Percentiles rank a stretch among this genome's conserved stretches.
These are phyloP conservation scores for Ascochyta viciae-villosae DNA, from an alignment of 2,329 filamentous ascomycete species.

Conservation along the genomic window DNA sequence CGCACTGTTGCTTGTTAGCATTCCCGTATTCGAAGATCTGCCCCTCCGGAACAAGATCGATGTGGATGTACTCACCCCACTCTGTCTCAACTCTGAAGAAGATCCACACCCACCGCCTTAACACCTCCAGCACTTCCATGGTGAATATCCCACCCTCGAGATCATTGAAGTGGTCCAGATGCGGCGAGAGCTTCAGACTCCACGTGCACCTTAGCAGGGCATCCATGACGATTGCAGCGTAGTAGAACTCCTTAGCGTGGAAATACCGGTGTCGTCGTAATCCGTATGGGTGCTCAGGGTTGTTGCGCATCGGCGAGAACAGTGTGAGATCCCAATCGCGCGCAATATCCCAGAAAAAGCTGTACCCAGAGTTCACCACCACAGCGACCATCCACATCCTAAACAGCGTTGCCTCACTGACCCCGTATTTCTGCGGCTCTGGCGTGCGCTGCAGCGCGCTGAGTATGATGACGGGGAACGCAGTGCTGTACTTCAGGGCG, in stretches of 20 bases:
- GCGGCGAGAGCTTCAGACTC: constrained; percentile 84
- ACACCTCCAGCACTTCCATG: constrained; percentile 85
- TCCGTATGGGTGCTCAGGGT: constrained; percentile 75
- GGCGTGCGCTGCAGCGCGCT: constrained; percentile 74
- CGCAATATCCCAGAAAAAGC: constrained; percentile 98
- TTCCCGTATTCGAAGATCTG: background rate
- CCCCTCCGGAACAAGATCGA: background rate
- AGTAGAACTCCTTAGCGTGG: constrained; percentile 77
- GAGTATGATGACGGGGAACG: constrained; percentile 89
- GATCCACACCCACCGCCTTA: constrained; percentile 93
- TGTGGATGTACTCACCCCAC: constrained; percentile 67
- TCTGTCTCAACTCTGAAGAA: constrained; percentile 96
- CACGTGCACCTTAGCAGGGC: constrained; percentile 86
- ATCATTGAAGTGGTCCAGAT: constrained; percentile 83
- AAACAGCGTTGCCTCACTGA: constrained; percentile 63
- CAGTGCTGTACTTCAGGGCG: constrained; percentile 91
- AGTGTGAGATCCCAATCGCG: constrained; percentile 97
- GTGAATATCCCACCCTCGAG: constrained; percentile 88
- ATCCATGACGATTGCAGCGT: constrained; percentile 79
- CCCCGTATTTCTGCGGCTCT: constrained; percentile 58
- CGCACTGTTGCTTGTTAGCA: constrained; percentile 51
- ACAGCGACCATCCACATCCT: constrained; percentile 71
- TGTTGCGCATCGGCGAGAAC: constrained; percentile 69
- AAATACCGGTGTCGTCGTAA: constrained; percentile 79
- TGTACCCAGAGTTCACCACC: constrained; percentile 85